These are phyloP conservation scores for Colletotrichum trifolii DNA, from an alignment of 2,329 filamentous ascomycete genomes.

Conservation along the genomic window DNA sequence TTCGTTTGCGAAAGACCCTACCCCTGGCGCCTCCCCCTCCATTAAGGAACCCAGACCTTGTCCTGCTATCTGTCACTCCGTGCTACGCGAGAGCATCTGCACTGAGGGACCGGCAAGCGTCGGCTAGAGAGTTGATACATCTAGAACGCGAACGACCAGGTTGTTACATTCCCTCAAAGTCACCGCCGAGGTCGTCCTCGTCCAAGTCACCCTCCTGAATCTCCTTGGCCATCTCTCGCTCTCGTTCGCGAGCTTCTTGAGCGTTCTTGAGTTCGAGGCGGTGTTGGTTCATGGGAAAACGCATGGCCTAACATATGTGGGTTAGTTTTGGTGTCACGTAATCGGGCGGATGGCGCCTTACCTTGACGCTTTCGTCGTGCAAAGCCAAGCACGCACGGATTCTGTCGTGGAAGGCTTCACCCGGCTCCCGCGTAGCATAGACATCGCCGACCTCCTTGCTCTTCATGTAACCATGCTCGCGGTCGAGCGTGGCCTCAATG, in stretches of 20 bases:
- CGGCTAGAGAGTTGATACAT: constrained; percentile 28
- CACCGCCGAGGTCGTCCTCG: constrained; percentile 93
- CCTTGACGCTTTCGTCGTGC: constrained; percentile 98
- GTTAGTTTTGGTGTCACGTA: too few relatives aligned
- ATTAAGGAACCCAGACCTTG: constrained; percentile 19
- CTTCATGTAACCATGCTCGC: constrained; percentile 97
- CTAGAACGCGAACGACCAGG: constrained; percentile 21
- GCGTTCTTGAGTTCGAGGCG: constrained; percentile 97
- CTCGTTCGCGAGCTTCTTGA: constrained; percentile 95
- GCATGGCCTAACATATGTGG: constrained; percentile 77
- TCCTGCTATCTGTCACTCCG: constrained; percentile 5
- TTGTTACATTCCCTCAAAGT: constrained; percentile 92
- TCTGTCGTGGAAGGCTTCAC: constrained; percentile 97
- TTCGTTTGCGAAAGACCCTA: constrained; percentile 13
- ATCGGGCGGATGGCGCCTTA: constrained; percentile 48
- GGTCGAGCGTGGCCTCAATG: constrained; percentile 93
- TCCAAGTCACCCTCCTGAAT: constrained; percentile 98
- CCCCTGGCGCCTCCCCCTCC: constrained; percentile 19
- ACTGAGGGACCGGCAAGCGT: constrained; percentile 8
- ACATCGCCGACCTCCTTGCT: constrained; percentile 97
- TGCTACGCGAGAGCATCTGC: constrained; percentile 20
- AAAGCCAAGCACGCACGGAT: constrained; percentile 91
- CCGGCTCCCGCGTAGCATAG: constrained; percentile 94
- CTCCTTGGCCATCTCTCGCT: constrained; percentile 97
- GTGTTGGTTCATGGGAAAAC: constrained; percentile 99